phyloP scores from a whole-genome alignment of 345 rosid genomes.

The Bruguiera gymnorhiza region DNA sequence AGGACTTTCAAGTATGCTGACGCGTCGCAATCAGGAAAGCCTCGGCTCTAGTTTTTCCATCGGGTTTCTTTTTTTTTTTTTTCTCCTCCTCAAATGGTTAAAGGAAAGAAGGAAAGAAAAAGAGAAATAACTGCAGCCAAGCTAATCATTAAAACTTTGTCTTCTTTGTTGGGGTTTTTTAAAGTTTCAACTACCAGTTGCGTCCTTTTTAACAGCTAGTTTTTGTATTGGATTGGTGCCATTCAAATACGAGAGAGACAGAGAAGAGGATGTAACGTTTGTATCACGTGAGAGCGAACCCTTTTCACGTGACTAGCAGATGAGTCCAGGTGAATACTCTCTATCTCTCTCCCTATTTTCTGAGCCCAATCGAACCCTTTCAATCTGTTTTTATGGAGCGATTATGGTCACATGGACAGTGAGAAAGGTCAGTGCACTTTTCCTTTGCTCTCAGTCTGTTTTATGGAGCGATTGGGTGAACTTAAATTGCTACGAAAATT shows the following conservation, averaged over 20 bases:
- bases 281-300: constrained; percentile 5
- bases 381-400: not conserved
- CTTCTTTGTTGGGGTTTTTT: not conserved
- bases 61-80: not conserved
- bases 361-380: no score
- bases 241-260: not conserved
- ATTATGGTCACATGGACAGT: constrained; percentile 8
- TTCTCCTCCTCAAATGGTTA: not conserved
- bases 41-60: no score
- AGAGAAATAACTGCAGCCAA: not conserved
- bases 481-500: no score
- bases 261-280: not conserved
- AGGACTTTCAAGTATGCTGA: constrained; percentile 47
- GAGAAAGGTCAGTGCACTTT: no score
- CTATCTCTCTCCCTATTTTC: no score
- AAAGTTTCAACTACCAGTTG: constrained; percentile 16
- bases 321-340: not conserved
- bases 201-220: not conserved
- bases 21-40: constrained; percentile 13
- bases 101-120: not conserved
- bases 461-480: no score
- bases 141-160: not conserved
- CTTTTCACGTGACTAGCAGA: constrained; percentile 25
- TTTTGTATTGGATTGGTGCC: not conserved
- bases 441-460: no score